Conservation (phyloP, 768 basidiomycete species). For the Serendipita sp. region DNA sequence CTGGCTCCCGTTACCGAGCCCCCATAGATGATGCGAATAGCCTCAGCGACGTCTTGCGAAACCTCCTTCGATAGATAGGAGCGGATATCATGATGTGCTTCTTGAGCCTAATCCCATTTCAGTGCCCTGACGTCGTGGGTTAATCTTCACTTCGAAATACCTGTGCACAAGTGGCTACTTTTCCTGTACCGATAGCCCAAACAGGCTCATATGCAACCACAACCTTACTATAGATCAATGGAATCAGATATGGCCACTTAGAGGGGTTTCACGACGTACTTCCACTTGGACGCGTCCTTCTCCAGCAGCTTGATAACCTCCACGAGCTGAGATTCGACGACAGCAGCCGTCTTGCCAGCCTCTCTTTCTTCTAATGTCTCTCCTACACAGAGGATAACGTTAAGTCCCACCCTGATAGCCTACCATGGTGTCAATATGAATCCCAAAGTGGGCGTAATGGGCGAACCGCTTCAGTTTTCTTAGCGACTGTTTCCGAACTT, state of each 20-base stretch:
- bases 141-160: slow-evolving; percentile 2
- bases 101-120: slow-evolving; percentile 54
- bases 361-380: slow-evolving; percentile 87
- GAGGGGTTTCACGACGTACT: slow-evolving; percentile 28
- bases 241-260: neutral
- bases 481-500: slow-evolving; percentile 61
- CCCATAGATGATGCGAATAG: slow-evolving; percentile 83
- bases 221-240: slow-evolving; percentile 39
- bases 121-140: neutral
- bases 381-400: slow-evolving; percentile 90
- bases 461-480: slow-evolving; percentile 55
- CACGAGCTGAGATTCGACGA: slow-evolving; percentile 69
- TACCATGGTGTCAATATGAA: neutral
- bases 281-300: slow-evolving; percentile 47
- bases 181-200: slow-evolving; percentile 98
- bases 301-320: slow-evolving; percentile 49
- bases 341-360: slow-evolving; percentile 50
- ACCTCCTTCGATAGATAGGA: slow-evolving; percentile 49
- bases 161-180: slow-evolving; percentile 67
- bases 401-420: slow-evolving; percentile 56
- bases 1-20: slow-evolving; percentile 86
- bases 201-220: slow-evolving; percentile 96
- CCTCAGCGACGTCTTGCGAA: slow-evolving; percentile 48
- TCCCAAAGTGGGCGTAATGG: neutral
- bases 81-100: slow-evolving; percentile 74